Base-by-base conservation (phyloP, 352 stramenopile species). In the Pythium dissotocum region DNA sequence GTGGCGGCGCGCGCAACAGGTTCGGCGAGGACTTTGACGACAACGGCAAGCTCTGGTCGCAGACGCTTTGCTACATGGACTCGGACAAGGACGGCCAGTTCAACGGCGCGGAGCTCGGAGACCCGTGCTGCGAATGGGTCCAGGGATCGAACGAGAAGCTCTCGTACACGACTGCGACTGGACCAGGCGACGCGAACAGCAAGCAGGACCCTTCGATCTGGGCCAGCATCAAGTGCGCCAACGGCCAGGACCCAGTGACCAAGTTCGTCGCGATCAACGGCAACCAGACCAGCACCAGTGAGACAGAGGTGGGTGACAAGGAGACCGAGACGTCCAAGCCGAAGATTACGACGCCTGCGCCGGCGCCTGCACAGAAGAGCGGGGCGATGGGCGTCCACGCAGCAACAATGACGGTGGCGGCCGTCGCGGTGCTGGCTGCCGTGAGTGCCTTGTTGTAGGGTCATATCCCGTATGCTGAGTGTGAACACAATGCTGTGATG, bases 31-130 rank as follows among this genome's bases (percentile, higher is more conserved):
- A 59, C 18, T 80, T 83, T 49, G 61, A 62, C 1, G 32, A 28
- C 14, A 65, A 46, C 2, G 68, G 59, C 0, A 32, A 52, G 16
- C 28, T 56, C 30, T 84, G 74, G 77, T 79, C 69, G 13, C 59
- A 57, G 7, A 66, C 57, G 18, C 59, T 85, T 16, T 85, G 77
- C 67, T 67, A 81, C 44, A 57, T 58, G 16, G 61, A 77, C 40
- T 71, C 64, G 24, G 64, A 71, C 36, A 40, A 28, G 21, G 64
- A 71, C 48, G 57, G 36, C 54, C 72, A 73, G n/a, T 87, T 75
- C 55, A 90, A 90, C 67, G 82, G 82, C 38, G 58, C 83, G 42
- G 82, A 90, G 56, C 71, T 90, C 24, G 82, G 80, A 13, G 82
- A 90, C 70, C 80, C 80, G 33, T 72, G 74, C 70, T 90, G 82